phyloP scores from a whole-genome alignment of 2,329 filamentous ascomycete species.

The Microcera coccophila region DNA sequence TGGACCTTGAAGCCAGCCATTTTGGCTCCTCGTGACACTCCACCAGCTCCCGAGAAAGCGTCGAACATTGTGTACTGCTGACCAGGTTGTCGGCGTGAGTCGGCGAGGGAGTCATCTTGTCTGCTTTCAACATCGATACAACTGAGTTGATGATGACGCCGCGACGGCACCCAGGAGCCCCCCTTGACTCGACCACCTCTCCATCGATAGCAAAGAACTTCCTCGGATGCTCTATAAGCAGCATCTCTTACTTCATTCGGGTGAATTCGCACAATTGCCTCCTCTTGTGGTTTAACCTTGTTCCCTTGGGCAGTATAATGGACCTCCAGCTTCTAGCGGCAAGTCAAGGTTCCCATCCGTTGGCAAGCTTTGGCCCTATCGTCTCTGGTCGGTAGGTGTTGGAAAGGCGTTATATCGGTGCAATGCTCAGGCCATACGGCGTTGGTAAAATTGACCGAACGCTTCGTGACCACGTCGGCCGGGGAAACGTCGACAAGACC shows the following conservation, averaged over 20 bases:
- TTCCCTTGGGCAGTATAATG: conserved; percentile 22
- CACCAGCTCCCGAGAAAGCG: conserved; percentile 69
- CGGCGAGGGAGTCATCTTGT: conserved; percentile 1
- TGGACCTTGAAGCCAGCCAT: conserved; percentile 53
- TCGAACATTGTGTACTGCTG: conserved; percentile 66
- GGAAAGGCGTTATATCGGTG: conserved; percentile 20
- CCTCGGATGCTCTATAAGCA: conserved; percentile 29
- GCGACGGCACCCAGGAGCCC: conserved; percentile 29
- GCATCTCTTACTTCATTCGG: conserved; percentile 28
- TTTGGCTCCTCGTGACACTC: conserved; percentile 62
- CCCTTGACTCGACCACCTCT: conserved; percentile 27
- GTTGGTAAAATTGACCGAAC: conserved; percentile 55
- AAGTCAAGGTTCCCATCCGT: conserved; percentile 42
- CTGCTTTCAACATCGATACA: conserved; percentile 24
- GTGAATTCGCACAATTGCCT: conserved; percentile 33
- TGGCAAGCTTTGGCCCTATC: conserved; percentile 17
- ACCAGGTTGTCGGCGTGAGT: conserved; percentile 10
- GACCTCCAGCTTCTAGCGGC: conserved; percentile 45
- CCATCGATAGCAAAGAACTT: conserved; percentile 33
- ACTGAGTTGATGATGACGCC: conserved; percentile 1
- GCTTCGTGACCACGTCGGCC: conserved; percentile 34
- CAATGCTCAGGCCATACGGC: conserved; percentile 40
- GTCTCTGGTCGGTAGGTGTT: conserved; percentile 6
- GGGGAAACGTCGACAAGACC: conserved; percentile 41
- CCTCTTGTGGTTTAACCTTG: conserved; percentile 31